Evolutionary conservation across 2,329 filamentous ascomycete genomes (phyloP).

Genomic region (Helotiales sp.): DNA sequence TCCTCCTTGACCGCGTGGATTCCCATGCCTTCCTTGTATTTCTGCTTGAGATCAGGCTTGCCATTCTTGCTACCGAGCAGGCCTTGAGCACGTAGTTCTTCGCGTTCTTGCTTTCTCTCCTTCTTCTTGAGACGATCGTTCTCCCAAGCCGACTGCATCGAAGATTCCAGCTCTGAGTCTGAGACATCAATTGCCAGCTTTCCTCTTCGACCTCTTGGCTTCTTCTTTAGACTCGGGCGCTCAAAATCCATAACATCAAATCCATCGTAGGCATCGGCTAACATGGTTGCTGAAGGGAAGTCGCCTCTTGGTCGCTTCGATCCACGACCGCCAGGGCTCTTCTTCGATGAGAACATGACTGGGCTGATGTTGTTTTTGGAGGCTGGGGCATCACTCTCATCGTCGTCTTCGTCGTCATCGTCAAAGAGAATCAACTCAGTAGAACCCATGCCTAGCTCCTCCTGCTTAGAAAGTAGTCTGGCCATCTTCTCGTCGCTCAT

Average conservation of each 20-base stretch:
- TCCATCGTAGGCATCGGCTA: conserved; percentile 57
- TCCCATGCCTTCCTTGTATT: conserved; percentile 72
- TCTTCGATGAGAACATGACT: conserved; percentile 17
- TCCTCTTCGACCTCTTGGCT: conserved; percentile 61
- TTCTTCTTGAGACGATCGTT: conserved; percentile 73
- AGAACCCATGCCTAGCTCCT: conserved; percentile 61
- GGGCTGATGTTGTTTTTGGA: conserved; percentile 7
- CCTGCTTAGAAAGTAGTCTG: conserved; percentile 58
- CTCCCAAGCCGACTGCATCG: conserved; percentile 59
- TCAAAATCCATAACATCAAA: conserved; percentile 88
- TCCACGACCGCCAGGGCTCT: conserved; percentile 21
- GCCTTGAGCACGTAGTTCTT: conserved; percentile 65
- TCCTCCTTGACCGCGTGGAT: conserved; percentile 71
- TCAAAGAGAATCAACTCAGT: conserved; percentile 60
- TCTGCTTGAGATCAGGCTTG: conserved; percentile 60
- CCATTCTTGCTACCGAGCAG: conserved; percentile 58
- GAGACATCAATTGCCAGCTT: conserved; percentile 54
- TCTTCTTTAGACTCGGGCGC: conserved; percentile 64
- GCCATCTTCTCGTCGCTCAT: conserved; percentile 67
- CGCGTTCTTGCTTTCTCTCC: conserved; percentile 67
- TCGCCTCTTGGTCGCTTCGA: conserved; percentile 32
- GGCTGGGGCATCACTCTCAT: conserved; percentile 15
- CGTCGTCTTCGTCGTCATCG: conserved; percentile 38
- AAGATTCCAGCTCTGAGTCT: conserved; percentile 66
- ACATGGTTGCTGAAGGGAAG: conserved; percentile 54